Percentiles rank a stretch among this genome's conserved stretches.
Evolutionary conservation across 768 basidiomycete species (phyloP).

Genomic region (Boletus subcaerulescens): DNA sequence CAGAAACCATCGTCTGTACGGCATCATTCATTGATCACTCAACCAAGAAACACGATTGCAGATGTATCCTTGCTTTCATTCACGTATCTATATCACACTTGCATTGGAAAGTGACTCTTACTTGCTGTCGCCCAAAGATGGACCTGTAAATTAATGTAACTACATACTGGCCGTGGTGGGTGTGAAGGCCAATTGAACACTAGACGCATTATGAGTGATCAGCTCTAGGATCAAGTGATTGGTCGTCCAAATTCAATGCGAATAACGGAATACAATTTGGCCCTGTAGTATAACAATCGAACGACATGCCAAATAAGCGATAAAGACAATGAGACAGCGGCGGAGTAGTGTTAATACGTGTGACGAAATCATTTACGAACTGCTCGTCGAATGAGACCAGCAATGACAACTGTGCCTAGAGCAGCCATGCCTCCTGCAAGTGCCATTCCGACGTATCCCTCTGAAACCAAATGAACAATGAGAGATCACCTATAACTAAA

Average conservation of each 20-base stretch:
- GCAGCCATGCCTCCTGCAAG: slow-evolving; percentile 90
- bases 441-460: slow-evolving; percentile 99
- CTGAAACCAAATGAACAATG: slow-evolving; percentile 38
- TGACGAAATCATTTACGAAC: slow-evolving; percentile 38
- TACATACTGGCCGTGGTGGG: slow-evolving; percentile 12
- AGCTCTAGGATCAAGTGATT: slow-evolving; percentile 12
- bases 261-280: slow-evolving; percentile 20
- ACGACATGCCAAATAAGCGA: slow-evolving; percentile 5
- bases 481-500: neutral
- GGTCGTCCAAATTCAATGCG: slow-evolving; percentile 3
- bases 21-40: slow-evolving; percentile 7
- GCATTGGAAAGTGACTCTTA: slow-evolving; percentile 24
- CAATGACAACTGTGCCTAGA: slow-evolving; percentile 69
- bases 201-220: neutral
- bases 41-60: slow-evolving; percentile 18
- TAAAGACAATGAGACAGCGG: slow-evolving; percentile 15
- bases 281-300: slow-evolving; percentile 9
- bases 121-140: slow-evolving; percentile 11
- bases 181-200: neutral
- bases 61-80: slow-evolving; percentile 25
- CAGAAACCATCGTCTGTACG: slow-evolving; percentile 13
- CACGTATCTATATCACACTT: slow-evolving; percentile 31
- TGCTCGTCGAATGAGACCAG: slow-evolving; percentile 84
- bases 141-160: slow-evolving; percentile 32
- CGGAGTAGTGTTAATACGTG: slow-evolving; percentile 12